phyloP scores from a whole-genome alignment of 2,329 filamentous ascomycete genomes.

The Hyphodiscus sp. region DNA sequence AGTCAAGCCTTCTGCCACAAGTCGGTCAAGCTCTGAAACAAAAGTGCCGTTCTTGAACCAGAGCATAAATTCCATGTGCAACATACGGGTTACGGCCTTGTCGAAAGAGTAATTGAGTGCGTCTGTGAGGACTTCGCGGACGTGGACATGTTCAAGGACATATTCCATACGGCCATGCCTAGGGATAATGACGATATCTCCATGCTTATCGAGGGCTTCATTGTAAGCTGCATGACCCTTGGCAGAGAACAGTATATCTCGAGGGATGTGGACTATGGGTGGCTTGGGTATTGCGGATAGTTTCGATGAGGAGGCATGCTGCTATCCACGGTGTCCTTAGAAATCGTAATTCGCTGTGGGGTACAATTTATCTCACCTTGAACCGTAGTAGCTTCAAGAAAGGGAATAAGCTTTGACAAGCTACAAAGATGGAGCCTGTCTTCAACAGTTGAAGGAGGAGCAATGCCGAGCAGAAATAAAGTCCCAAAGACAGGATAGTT shows the following conservation, averaged over 20 bases:
- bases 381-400: no score
- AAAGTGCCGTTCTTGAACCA: background rate
- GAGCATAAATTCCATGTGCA: background rate
- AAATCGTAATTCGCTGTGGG: no score
- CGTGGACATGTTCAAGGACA: background rate
- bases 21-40: background rate
- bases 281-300: background rate
- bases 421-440: no score
- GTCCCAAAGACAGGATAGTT: no score
- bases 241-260: background rate
- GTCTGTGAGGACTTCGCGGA: background rate
- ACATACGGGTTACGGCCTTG: background rate
- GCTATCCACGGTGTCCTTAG: no score
- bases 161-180: background rate
- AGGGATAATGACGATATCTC: background rate
- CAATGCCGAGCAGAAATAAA: no score
- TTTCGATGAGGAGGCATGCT: no score
- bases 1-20: background rate
- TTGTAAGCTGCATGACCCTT: background rate
- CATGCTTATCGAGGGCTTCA: background rate
- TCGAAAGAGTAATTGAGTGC: background rate
- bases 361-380: no score
- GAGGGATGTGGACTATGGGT: background rate
- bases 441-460: no score
- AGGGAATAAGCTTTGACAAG: no score